phyloP scores from a whole-genome alignment of 257 asterid species.

The Solanum habrochaites region DNA sequence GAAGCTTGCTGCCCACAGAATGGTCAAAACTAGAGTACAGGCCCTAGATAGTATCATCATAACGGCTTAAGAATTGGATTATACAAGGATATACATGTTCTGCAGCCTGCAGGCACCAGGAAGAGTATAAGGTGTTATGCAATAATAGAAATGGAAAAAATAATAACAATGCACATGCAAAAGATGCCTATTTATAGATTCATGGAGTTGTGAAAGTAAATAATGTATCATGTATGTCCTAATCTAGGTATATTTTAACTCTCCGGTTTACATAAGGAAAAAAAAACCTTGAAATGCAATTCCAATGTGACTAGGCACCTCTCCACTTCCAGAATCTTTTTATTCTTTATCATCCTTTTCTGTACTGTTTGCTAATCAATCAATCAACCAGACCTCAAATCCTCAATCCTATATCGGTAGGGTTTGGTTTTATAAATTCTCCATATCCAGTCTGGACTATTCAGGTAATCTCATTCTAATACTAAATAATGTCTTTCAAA shows the following conservation, averaged over 20 bases:
- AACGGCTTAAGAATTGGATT: slow-evolving; percentile 45
- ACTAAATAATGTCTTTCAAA: background rate
- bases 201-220: background rate
- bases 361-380: background rate
- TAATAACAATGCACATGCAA: background rate
- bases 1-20: background rate
- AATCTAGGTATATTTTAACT: background rate
- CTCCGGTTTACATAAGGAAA: background rate
- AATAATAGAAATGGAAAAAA: background rate
- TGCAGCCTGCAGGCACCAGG: slow-evolving; percentile 48
- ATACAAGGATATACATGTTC: slow-evolving; percentile 70
- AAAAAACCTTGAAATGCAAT: background rate
- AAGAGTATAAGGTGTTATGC: background rate
- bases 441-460: background rate
- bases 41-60: slow-evolving; percentile 20
- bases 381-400: background rate
- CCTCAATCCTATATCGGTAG: background rate
- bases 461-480: background rate
- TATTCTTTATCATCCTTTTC: background rate
- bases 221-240: background rate
- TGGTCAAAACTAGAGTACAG: background rate
- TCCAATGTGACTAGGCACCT: background rate
- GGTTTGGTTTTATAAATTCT: background rate
- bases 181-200: background rate
- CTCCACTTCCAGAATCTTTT: background rate